Evolutionary conservation across 2,329 filamentous ascomycete species (phyloP).

Genomic region (Penicillium sp.): DNA sequence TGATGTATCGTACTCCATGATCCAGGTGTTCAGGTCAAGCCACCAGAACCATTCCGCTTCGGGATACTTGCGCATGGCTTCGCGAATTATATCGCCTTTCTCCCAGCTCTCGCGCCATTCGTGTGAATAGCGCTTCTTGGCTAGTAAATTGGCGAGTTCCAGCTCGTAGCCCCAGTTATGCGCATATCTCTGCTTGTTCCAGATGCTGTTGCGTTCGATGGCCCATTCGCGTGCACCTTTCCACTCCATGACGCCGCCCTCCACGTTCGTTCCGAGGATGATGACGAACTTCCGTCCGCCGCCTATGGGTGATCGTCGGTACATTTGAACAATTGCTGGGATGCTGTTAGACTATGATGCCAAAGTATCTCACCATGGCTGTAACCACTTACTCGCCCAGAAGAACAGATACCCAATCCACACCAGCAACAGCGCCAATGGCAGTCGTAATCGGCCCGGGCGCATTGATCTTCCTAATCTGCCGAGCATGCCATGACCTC

Average conservation of each 20-base stretch:
- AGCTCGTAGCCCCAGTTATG: slow-evolving; percentile 89
- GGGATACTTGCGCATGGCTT: slow-evolving; percentile 87
- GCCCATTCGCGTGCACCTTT: slow-evolving; percentile 97
- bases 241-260: slow-evolving; percentile 98
- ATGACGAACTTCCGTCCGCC: slow-evolving; percentile 91
- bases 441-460: slow-evolving; percentile 63
- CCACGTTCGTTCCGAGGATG: slow-evolving; percentile 88
- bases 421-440: slow-evolving; percentile 60
- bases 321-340: slow-evolving; percentile 57
- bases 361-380: slow-evolving; percentile 10
- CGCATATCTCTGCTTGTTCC: slow-evolving; percentile 90
- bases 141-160: slow-evolving; percentile 97
- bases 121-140: slow-evolving; percentile 96
- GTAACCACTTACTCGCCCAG: slow-evolving; percentile 63
- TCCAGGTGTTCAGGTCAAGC: slow-evolving; percentile 94
- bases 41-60: slow-evolving; percentile 99
- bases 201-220: slow-evolving; percentile 91
- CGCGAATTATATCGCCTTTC: slow-evolving; percentile 91
- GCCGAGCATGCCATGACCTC: slow-evolving; percentile 31
- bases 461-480: slow-evolving; percentile 55
- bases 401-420: slow-evolving; percentile 66
- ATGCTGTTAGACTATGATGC: slow-evolving; percentile 33
- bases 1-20: slow-evolving; percentile 94
- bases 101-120: slow-evolving; percentile 99
- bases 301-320: slow-evolving; percentile 72